A percentile compares a stretch with the other conserved stretches of the same genome.
Evolutionary conservation across 2,329 filamentous ascomycete species (phyloP).

Genomic region (Chrysoporthe puriensis): DNA sequence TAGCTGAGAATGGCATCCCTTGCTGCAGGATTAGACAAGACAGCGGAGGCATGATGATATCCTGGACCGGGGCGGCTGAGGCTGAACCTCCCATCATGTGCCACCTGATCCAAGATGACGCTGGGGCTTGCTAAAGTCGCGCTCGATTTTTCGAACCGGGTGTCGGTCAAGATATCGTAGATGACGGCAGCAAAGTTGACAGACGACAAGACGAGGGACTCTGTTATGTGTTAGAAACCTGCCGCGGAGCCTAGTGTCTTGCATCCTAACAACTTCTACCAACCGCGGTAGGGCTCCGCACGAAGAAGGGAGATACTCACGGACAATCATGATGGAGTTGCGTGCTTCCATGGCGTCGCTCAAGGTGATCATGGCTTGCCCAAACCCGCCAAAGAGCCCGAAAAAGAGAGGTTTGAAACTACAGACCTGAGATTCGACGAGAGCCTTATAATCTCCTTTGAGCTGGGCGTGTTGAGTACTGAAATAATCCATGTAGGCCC

Average conservation of each 20-base stretch:
- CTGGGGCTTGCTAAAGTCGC: constrained; percentile 28
- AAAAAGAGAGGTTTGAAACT: constrained; percentile 31
- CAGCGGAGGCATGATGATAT: constrained; percentile 29
- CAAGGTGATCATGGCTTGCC: constrained; percentile 32
- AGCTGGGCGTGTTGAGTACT: not conserved
- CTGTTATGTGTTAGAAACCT: not conserved
- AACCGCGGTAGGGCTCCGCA: not conserved
- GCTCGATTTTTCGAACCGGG: constrained; percentile 20
- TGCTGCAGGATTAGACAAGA: constrained; percentile 30
- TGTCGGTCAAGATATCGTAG: not conserved
- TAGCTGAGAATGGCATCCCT: constrained; percentile 32
- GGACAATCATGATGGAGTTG: constrained; percentile 31
- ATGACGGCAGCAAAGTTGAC: not conserved
- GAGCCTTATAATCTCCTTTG: not conserved
- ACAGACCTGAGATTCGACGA: not conserved
- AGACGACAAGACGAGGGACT: constrained; percentile 1
- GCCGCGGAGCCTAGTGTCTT: not conserved
- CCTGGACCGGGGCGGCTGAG: constrained; percentile 34
- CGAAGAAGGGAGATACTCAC: not conserved
- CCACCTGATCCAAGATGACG: constrained; percentile 30
- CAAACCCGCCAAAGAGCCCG: constrained; percentile 33
- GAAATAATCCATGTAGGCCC: constrained; percentile 10
- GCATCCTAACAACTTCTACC: not conserved
- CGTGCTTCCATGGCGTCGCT: constrained; percentile 34
- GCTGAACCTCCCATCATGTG: constrained; percentile 34